Percentiles rank a stretch among this genome's conserved stretches.
Evolutionary conservation across 176 grass and related monocot genomes (phyloP).

Genomic region (Guadua angustifolia): DNA sequence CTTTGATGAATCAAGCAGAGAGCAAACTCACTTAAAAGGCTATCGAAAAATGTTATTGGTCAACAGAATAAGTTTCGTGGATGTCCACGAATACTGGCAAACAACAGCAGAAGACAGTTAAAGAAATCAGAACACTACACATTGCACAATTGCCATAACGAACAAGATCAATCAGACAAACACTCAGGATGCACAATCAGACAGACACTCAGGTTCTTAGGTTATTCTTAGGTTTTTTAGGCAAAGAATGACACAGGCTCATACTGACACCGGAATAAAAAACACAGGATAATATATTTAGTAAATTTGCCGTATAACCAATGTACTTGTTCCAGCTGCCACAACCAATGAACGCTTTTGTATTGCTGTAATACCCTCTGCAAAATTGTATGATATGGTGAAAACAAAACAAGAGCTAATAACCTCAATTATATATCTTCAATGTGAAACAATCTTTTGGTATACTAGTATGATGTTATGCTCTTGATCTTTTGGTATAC

Average conservation of each 20-base stretch:
- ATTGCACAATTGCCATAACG: slow-evolving; percentile 5
- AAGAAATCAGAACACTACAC: slow-evolving; percentile 39
- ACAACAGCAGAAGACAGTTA: not conserved
- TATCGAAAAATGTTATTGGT: slow-evolving; percentile 41
- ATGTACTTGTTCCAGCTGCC: too few relatives aligned
- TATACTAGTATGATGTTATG: slow-evolving; percentile 45
- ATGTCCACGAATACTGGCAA: slow-evolving; percentile 36
- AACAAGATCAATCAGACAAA: slow-evolving; percentile 16
- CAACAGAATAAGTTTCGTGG: slow-evolving; percentile 11
- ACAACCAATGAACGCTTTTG: slow-evolving; percentile 13
- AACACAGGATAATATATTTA: not conserved
- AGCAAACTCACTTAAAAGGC: not conserved
- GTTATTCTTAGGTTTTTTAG: not conserved
- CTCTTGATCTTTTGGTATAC: too few relatives aligned
- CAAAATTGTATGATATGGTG: not conserved
- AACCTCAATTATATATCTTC: not conserved
- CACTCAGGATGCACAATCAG: not conserved
- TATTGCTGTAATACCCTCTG: slow-evolving; percentile 2
- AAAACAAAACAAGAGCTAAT: not conserved
- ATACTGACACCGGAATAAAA: not conserved
- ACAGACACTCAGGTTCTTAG: too few relatives aligned
- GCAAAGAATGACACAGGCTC: not conserved
- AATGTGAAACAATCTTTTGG: slow-evolving; percentile 1
- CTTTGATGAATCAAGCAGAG: slow-evolving; percentile 15
- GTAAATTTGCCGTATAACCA: not conserved